A percentile compares a stretch with the other conserved stretches of the same genome.
phyloP scores from a whole-genome alignment of 768 basidiomycete species.

The Tremella mesenterica region DNA sequence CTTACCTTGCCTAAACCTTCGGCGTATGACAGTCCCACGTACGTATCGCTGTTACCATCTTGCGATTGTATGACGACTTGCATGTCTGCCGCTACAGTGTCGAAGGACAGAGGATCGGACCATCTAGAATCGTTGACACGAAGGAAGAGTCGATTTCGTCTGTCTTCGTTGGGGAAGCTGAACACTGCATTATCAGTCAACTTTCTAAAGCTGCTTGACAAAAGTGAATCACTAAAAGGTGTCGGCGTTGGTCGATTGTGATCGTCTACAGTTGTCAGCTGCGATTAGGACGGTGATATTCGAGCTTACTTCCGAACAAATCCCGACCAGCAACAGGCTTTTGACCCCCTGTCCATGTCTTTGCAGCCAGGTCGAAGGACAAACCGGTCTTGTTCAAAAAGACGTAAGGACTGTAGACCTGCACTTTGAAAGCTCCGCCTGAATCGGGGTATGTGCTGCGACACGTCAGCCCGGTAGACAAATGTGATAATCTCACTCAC shows the following conservation, averaged over 20 bases:
- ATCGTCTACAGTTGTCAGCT: conserved; percentile 18
- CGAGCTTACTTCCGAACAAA: conserved; percentile 52
- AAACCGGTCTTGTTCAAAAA: conserved; percentile 86
- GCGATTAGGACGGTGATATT: conserved; percentile 48
- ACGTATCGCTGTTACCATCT: conserved; percentile 55
- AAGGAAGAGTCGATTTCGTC: conserved; percentile 75
- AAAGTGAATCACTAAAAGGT: conserved; percentile 67
- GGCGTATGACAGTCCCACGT: conserved; percentile 80
- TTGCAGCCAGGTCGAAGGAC: conserved; percentile 64
- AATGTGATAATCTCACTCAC: conserved; percentile 51
- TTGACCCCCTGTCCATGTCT: conserved; percentile 51
- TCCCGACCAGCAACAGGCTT: conserved; percentile 77
- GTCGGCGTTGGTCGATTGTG: conserved; percentile 47
- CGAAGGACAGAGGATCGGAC: conserved; percentile 84
- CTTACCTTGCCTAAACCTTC: conserved; percentile 79
- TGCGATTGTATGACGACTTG: conserved; percentile 64
- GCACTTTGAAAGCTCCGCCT: conserved; percentile 91
- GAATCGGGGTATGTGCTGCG: conserved; percentile 60
- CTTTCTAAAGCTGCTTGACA: neutral
- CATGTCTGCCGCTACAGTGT: conserved; percentile 84
- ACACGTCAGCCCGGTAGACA: conserved; percentile 46
- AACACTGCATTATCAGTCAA: conserved; percentile 55
- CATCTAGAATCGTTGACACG: conserved; percentile 71
- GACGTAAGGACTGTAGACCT: conserved; percentile 83
- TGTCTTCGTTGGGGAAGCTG: conserved; percentile 64